Conservation (phyloP, 1,284 basidiomycete genomes). For the Calocybe gambosa region DNA sequence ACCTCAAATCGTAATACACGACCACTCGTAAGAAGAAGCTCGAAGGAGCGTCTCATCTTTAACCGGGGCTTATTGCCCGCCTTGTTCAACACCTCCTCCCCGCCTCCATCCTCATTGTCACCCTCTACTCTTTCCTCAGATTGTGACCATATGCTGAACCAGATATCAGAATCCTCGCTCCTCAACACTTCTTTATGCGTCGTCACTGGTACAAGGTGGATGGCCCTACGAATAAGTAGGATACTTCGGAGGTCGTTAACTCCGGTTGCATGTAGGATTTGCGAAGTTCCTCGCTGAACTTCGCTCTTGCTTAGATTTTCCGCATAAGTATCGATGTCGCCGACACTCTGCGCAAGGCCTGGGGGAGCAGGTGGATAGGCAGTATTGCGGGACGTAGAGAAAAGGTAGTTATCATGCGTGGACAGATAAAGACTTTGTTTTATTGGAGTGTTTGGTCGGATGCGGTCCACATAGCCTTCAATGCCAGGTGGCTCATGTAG, state of each 20-base stretch:
- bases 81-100: slow-evolving; percentile 49
- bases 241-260: slow-evolving; percentile 68
- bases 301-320: slow-evolving; percentile 45
- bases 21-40: slow-evolving; percentile 67
- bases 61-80: slow-evolving; percentile 40
- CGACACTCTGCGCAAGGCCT: slow-evolving; percentile 32
- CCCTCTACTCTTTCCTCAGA: slow-evolving; percentile 32
- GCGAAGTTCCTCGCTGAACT: slow-evolving; percentile 54
- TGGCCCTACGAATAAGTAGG: slow-evolving; percentile 56
- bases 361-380: slow-evolving; percentile 70
- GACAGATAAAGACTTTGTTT: slow-evolving; percentile 65
- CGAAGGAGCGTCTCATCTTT: slow-evolving; percentile 68
- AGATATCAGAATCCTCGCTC: slow-evolving; percentile 31
- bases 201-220: slow-evolving; percentile 36
- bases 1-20: slow-evolving; percentile 74
- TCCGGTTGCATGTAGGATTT: slow-evolving; percentile 61
- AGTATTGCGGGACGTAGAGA: slow-evolving; percentile 45
- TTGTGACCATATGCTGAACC: slow-evolving; percentile 34
- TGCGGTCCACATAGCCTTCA: slow-evolving; percentile 76
- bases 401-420: slow-evolving; percentile 71
- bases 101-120: slow-evolving; percentile 63
- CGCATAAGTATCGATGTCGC: slow-evolving; percentile 26
- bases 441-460: slow-evolving; percentile 55
- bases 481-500: slow-evolving; percentile 68
- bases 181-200: slow-evolving; percentile 30